A percentile compares a stretch with the other conserved stretches of the same genome.
These are phyloP conservation scores for Rhizopogon vulgaris DNA, from an alignment of 768 basidiomycete genomes.

Conservation along the genomic window DNA sequence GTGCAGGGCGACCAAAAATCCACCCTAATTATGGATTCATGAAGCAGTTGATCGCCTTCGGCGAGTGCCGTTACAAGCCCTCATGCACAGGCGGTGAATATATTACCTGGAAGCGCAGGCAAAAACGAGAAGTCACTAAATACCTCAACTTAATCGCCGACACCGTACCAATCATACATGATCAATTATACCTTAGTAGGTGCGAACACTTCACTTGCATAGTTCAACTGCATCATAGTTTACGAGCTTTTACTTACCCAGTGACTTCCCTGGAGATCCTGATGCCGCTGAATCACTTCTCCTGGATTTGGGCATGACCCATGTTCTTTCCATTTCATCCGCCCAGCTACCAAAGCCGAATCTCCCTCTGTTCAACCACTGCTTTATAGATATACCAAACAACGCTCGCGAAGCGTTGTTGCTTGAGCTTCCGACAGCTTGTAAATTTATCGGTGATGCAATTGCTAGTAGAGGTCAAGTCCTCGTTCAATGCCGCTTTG, in stretches of 20 bases:
- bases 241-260: slow-evolving; percentile 11
- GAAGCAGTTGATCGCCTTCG: slow-evolving; percentile 52
- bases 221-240: not conserved
- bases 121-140: slow-evolving; percentile 44
- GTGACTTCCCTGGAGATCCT: slow-evolving; percentile 52
- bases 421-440: slow-evolving; percentile 39
- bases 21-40: slow-evolving; percentile 46
- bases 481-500: slow-evolving; percentile 49
- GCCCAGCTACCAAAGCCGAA: slow-evolving; percentile 32
- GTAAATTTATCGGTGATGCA: slow-evolving; percentile 39
- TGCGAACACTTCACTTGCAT: slow-evolving; percentile 5
- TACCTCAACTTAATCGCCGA: slow-evolving; percentile 49
- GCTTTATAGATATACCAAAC: slow-evolving; percentile 37
- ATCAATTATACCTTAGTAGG: slow-evolving; percentile 50
- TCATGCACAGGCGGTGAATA: slow-evolving; percentile 39
- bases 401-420: slow-evolving; percentile 35
- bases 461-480: slow-evolving; percentile 37
- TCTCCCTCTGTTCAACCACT: slow-evolving; percentile 29
- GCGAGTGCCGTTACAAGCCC: slow-evolving; percentile 42
- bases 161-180: slow-evolving; percentile 43
- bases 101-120: slow-evolving; percentile 51
- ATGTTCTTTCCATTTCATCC: slow-evolving; percentile 51
- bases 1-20: slow-evolving; percentile 30
- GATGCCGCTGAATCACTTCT: slow-evolving; percentile 46
- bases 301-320: slow-evolving; percentile 44